Base-by-base conservation (phyloP, 129 eudicot genomes). In the Centaurea solstitialis region DNA sequence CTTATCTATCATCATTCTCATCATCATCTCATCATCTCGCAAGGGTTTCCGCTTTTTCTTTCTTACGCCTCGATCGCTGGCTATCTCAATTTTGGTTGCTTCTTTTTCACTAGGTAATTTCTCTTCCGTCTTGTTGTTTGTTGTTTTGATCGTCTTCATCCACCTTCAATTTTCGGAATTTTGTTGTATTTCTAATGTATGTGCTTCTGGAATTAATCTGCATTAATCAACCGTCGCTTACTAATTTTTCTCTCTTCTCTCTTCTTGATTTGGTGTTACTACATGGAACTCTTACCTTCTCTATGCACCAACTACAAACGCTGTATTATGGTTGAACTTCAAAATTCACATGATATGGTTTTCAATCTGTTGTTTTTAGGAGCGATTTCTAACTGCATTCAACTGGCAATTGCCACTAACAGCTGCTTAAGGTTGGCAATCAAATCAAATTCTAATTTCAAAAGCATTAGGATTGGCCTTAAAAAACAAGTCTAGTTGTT, bases 31-130 rank as follows among this genome's bases (percentile, higher is more conserved):
- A 71, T 74, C 24, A 38, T 61, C 81, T 75, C 75, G 0, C 59
- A 18, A 77, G 74, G 86, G 70, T 77, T 70, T 82, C 57, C 20
- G 20, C 68, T 20, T 22, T 8, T 18, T 57, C 41, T 69, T 38
- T 47, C 30, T 45, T 79, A 11, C 79, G 74, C 18, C n/a, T n/a
- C 79, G 75, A 45, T 74, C 79, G 75, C 15, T 39, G 62, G 62
- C n/a, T 5, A 21, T 73, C 59, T 72, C 76, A 68, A 26, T 79
- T 67, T 8, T 10, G 9, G 8, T 73, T 10, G 9, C 5, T 73
- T 6, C 26, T 21, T 53, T n/a, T 62, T 53, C 50, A 38, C 68
- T 23, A 70, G 87, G 84, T 84, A 67, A 78, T 47, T 38, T 59
- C 40, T 61, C 57, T 75, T 45, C 37, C 0, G 72, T 17, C 17